These are phyloP conservation scores for Pascua guehoae DNA, from an alignment of 1,284 basidiomycete species.

Conservation along the genomic window DNA sequence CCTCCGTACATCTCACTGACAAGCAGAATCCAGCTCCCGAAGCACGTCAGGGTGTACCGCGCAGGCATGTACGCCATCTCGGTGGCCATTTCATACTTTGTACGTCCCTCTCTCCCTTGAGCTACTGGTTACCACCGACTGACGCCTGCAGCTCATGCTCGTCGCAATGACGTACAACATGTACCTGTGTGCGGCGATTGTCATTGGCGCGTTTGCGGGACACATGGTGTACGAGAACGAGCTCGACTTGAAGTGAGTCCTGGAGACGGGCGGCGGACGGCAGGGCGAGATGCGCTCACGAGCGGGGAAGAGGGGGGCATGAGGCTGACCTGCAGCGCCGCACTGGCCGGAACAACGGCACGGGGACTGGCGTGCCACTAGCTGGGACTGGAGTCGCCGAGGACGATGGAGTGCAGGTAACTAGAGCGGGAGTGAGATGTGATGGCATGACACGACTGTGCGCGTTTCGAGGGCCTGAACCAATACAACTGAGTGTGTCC, in stretches of 20 bases:
- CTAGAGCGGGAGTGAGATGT: too few relatives aligned
- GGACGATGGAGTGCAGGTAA: too few relatives aligned
- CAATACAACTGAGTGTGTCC: too few relatives aligned
- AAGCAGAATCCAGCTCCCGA: slow-evolving; percentile 24
- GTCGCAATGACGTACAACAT: slow-evolving; percentile 52
- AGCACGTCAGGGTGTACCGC: slow-evolving; percentile 23
- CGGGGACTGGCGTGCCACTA: slow-evolving; percentile 10
- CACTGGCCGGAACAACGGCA: neutral
- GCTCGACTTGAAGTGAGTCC: slow-evolving; percentile 40
- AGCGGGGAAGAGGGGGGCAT: too few relatives aligned
- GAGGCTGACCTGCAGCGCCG: slow-evolving; percentile 1
- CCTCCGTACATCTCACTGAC: neutral
- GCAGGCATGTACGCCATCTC: slow-evolving; percentile 40
- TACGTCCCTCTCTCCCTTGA: slow-evolving; percentile 18
- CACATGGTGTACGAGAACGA: slow-evolving; percentile 47
- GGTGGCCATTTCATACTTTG: slow-evolving; percentile 46
- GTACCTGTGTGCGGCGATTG: slow-evolving; percentile 47
- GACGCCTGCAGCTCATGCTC: slow-evolving; percentile 47
- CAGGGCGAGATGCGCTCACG: neutral
- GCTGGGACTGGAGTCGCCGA: neutral
- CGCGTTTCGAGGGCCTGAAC: too few relatives aligned
- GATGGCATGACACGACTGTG: too few relatives aligned
- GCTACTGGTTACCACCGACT: neutral
- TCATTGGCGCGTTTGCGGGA: slow-evolving; percentile 47
- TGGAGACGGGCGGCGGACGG: too few relatives aligned